These are phyloP conservation scores for Fraxinus quadrangulata DNA, from an alignment of 257 asterid genomes.

Conservation along the genomic window DNA sequence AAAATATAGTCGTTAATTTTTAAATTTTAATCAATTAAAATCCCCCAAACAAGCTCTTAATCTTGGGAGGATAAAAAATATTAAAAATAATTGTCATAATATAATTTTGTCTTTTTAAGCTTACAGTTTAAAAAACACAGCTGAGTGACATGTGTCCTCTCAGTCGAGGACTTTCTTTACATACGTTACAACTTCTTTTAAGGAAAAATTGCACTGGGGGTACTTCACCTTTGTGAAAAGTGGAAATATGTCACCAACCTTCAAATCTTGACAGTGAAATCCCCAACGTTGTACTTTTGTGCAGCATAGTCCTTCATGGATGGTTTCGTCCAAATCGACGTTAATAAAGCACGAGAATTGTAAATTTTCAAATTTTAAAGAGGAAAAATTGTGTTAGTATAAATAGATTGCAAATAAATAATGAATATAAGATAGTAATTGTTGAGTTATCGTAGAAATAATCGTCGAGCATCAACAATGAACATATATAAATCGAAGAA, in stretches of 20 bases:
- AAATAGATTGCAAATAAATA: too few species aligned
- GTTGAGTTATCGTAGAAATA: too few species aligned
- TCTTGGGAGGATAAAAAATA: not conserved
- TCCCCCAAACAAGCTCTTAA: too few species aligned
- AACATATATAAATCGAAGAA: too few species aligned
- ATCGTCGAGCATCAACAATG: too few species aligned
- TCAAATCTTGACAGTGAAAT: not conserved
- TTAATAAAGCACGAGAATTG: not conserved
- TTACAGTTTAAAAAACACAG: not conserved
- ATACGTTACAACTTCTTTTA: conserved; percentile 14
- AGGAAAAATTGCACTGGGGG: not conserved
- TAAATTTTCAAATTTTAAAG: too few species aligned
- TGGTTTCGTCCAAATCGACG: not conserved
- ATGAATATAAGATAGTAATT: not conserved
- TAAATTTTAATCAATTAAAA: too few species aligned
- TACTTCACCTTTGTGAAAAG: not conserved
- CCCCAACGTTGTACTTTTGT: not conserved
- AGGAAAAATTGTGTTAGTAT: not conserved
- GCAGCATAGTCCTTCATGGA: not conserved
- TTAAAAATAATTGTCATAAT: conserved; percentile 10
- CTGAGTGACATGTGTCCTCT: conserved; percentile 19
- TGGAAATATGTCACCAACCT: not conserved
- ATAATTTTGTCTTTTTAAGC: conserved; percentile 15
- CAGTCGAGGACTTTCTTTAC: not conserved
- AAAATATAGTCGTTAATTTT: too few species aligned